Evolutionary conservation across 371 early-diverging fungal species (phyloP), one percentile per base, ranked within the genome.

Genomic region (Thermomucor indicae-seudaticae): DNA sequence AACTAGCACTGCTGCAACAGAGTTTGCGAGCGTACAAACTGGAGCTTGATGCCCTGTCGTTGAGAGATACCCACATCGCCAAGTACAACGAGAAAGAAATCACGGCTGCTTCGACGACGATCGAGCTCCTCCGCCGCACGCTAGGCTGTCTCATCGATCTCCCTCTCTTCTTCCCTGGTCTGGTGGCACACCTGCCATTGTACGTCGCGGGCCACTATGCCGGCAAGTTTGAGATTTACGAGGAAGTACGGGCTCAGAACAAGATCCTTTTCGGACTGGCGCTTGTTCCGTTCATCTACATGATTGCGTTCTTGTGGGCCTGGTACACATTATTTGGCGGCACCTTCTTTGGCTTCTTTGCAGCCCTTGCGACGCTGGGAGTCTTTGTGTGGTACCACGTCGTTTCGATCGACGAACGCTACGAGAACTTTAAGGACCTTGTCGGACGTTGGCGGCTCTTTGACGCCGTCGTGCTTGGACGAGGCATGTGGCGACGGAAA

Each of bases 171-270:
- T 55, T 81, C 25, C 78, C 82, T 6, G 79, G 77, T 2, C 47
- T 79, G 6, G 40, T 73, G 12, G 75, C 68, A 1, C 82, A 81
- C 57, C 53, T 76, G 34, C 82, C 82, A 17, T 59, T 81, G 4
- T 81, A 77, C 45, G 51, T 77, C 14, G 62, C 73, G 22, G 80
- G 74, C 42, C 72, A 71, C 52, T 52, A 57, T 51, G 73, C 72
- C 12, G 82, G 67, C 30, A 65, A 63, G 29, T 62, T 49, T 43
- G 80, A 79, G 49, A 70, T 64, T 22, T 76, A 76, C 43, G 79
- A 78, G 54, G 82, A 81, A 53, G 72, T 67, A 2, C 62, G 67
- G 20, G 82, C 82, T 12, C 82, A 81, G 44, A 71, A 72, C 60
- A 81, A 81, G 49, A 76, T 79, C 25, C 61, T 75, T 23, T 63